Base-by-base conservation (phyloP, 2,329 filamentous ascomycete genomes). In the Berkeleyomyces basicola region DNA sequence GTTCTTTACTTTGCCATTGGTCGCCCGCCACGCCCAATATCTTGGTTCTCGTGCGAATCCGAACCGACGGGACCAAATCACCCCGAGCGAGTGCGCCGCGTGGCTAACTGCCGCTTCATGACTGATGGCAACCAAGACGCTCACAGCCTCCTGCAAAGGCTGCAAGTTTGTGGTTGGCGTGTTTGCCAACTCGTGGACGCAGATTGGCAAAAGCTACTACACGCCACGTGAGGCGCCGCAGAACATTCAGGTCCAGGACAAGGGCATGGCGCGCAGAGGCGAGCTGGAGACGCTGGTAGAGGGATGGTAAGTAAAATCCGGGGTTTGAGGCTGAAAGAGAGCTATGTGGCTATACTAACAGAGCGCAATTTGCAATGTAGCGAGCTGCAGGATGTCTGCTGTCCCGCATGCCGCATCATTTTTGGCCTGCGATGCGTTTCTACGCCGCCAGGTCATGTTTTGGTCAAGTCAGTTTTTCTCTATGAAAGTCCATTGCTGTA, bases 171-270 rank as follows among this genome's bases (percentile, higher is more conserved):
- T 67, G 4, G 62, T 75, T n/a, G 71, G 71, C 58, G 63, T 58
- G 1, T 70, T 74, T 57, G 44, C 68, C 62, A 76, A 77, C 46
- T 49, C 72, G 5, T 77, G 75, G 75, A 72, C 67, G 1, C 70
- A 75, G 65, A 70, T 77, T 40, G 74, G 72, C 49, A 74, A 73
- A 57, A 71, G 69, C 31, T 74, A 75, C 63, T 70, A 74, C 61
- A 74, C 71, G n/a, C 74, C 74, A 9, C 63, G 72, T 4, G 64
- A 69, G 31, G 47, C 68, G 3, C 66, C 67, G 2, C 62, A 67
- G 47, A 64, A 65, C 9, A 65, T 70, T 3, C 64, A 68, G 2
- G 61, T 72, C 14, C 43, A 61, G 16, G 61, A 64, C 37, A 66
- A 68, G 1, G 72, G 72, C 11, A 46, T 65, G 3, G 42, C 70